Evolutionary conservation across 176 grass and related monocot species (phyloP).

Genomic region (Oryza officinalis): DNA sequence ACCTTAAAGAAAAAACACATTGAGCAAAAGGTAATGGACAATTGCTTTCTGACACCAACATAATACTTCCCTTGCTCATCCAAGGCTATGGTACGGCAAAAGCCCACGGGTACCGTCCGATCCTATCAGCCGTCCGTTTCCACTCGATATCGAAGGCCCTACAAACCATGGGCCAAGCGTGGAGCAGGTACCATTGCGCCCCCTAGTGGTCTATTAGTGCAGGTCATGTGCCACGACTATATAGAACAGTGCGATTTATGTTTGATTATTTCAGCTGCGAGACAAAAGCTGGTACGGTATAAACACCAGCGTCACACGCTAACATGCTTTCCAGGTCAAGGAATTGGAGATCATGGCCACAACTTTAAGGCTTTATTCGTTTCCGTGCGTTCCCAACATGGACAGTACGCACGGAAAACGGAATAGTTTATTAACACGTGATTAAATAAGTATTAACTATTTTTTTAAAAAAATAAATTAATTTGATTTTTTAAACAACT

Average conservation of each 20-base stretch:
- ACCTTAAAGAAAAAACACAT: no score
- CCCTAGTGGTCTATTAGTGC: background rate
- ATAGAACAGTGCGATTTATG: background rate
- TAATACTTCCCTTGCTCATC: constrained; percentile 35
- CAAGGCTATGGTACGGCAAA: constrained; percentile 23
- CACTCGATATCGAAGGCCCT: constrained; percentile 17
- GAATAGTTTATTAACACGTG: no score
- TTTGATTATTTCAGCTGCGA: constrained; percentile 2
- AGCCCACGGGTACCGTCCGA: constrained; percentile 9
- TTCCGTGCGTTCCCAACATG: no score
- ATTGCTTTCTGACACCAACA: constrained; percentile 20
- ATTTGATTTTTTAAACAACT: no score
- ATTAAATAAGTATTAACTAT: no score
- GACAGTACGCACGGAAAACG: no score
- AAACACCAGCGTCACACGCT: background rate
- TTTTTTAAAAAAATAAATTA: no score
- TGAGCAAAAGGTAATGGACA: background rate
- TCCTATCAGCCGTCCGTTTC: constrained; percentile 18
- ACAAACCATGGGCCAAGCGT: constrained; percentile 23
- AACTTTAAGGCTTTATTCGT: no score
- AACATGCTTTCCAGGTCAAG: constrained; percentile 18
- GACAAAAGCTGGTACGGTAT: background rate
- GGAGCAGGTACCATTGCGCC: background rate
- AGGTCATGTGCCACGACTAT: background rate
- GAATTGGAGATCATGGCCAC: background rate